Base-by-base conservation (phyloP, 2,329 filamentous ascomycete genomes). In the Apiospora aurea region DNA sequence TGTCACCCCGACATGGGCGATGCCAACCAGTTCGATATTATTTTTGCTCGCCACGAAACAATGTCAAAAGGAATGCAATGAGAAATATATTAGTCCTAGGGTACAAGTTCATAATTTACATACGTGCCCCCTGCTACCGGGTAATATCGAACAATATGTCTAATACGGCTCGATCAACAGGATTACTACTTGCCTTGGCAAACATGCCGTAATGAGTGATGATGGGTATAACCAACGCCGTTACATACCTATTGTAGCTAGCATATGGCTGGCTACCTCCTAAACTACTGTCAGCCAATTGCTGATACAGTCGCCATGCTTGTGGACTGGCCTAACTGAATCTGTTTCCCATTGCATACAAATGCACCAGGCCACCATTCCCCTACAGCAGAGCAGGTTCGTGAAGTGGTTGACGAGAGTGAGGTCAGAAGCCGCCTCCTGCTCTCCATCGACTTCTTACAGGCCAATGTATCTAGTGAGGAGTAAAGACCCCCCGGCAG, bases 241-340 rank as follows among this genome's bases (percentile, higher is more conserved):
- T 61, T 61, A 38, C 53, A 61, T 57, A 61, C 16, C 38, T 57
- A 61, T 16, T 61, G 29, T 64, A 64, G 34, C 29, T 41, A 41
- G 18, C 34, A 38, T 2, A 18, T 29, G 18, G 10, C 29, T 41
- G 21, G 21, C 29, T n/a, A 41, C 41, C 41, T 43, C 8, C 41
- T 43, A 8, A 4, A 64, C 34, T 41, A 11, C 34, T 18, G 16
- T 61, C 34, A 41, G 29, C 57, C 57, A 64, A 41, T 64, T 64
- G 34, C 34, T 64, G 57, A 64, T 64, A 64, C 57, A 64, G 57
- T 64, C 21, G 57, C 34, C 10, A 29, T 64, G 57, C 21, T 64
- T 38, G 57, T 64, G 57, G 57, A n/a, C n/a, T 64, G 18, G 34
- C 34, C 57, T 64, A 64, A 64, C 57, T 64, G 34, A n/a, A 64